Conservation (phyloP, 1,139 yeast species). For the Debaryomyces singareniensis region DNA sequence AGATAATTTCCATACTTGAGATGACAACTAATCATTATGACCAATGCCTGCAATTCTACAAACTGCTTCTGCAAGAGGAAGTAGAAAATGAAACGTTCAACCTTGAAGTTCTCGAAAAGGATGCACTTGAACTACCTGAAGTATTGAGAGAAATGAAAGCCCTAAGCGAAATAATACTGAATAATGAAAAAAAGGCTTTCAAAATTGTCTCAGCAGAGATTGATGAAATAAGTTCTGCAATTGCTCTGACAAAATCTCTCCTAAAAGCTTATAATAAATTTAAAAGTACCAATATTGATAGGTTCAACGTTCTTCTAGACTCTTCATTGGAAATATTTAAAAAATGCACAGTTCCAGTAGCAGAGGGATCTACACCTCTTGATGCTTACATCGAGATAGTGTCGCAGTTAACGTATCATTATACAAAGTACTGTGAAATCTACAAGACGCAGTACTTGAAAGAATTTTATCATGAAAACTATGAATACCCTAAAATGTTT, state of each 20-base stretch:
- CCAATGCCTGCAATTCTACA: slow-evolving; percentile 45
- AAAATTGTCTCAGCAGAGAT: slow-evolving; percentile 15
- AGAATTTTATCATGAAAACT: slow-evolving; percentile 37
- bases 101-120: slow-evolving; percentile 28
- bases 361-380: slow-evolving; percentile 10
- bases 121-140: slow-evolving; percentile 27
- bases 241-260: slow-evolving; percentile 11
- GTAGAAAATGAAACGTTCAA: slow-evolving; percentile 10
- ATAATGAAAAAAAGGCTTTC: slow-evolving; percentile 28
- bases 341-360: slow-evolving; percentile 11
- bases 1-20: slow-evolving; percentile 61
- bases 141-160: slow-evolving; percentile 25
- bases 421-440: slow-evolving; percentile 26
- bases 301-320: slow-evolving; percentile 16
- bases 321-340: slow-evolving; percentile 12
- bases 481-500: slow-evolving; percentile 33
- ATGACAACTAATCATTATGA: slow-evolving; percentile 80
- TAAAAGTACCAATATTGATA: slow-evolving; percentile 20
- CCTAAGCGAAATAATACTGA: slow-evolving; percentile 30
- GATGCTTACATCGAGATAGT: slow-evolving; percentile 20
- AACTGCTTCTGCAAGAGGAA: slow-evolving; percentile 10
- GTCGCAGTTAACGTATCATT: slow-evolving; percentile 29
- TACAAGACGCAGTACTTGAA: slow-evolving; percentile 31
- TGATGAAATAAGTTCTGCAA: slow-evolving; percentile 13
- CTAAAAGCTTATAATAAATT: slow-evolving; percentile 15